Percentiles rank a stretch among this genome's conserved stretches.
These are phyloP conservation scores for Pilasporangium apinafurcum DNA, from an alignment of 352 stramenopile species.

Conservation along the genomic window DNA sequence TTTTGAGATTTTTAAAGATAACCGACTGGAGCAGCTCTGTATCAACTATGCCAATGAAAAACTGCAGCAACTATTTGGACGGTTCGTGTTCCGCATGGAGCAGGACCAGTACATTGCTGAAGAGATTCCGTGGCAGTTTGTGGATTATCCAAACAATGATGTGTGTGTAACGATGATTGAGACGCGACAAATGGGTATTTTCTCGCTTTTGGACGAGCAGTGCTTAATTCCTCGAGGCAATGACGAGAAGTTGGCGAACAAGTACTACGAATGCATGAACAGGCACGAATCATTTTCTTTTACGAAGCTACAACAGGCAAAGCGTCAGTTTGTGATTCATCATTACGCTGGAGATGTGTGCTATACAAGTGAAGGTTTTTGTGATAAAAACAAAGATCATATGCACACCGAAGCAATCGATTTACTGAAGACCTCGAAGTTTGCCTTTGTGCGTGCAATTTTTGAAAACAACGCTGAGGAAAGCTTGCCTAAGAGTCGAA, in stretches of 20 bases:
- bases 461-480: constrained; percentile 39
- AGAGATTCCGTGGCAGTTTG: constrained; percentile 85
- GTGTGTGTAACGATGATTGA: constrained; percentile 73
- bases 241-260: constrained; percentile 79
- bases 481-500: constrained; percentile 11
- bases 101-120: constrained; percentile 81
- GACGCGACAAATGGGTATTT: constrained; percentile 66
- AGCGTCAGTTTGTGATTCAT: constrained; percentile 79
- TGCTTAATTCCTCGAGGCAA: constrained; percentile 81
- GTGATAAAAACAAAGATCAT: constrained; percentile 88
- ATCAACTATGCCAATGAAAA: constrained; percentile 90
- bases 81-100: constrained; percentile 83
- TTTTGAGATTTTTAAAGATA: constrained; percentile 89
- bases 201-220: constrained; percentile 81
- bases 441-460: constrained; percentile 58
- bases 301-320: constrained; percentile 68
- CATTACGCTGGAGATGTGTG: constrained; percentile 84
- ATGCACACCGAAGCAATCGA: constrained; percentile 79
- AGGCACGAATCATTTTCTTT: constrained; percentile 69
- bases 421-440: constrained; percentile 59
- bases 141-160: constrained; percentile 86
- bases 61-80: constrained; percentile 77
- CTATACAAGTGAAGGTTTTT: constrained; percentile 79
- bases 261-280: constrained; percentile 61
- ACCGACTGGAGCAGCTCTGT: constrained; percentile 88